Conservation (phyloP, 768 basidiomycete genomes). For the Hydnum rufescens region DNA sequence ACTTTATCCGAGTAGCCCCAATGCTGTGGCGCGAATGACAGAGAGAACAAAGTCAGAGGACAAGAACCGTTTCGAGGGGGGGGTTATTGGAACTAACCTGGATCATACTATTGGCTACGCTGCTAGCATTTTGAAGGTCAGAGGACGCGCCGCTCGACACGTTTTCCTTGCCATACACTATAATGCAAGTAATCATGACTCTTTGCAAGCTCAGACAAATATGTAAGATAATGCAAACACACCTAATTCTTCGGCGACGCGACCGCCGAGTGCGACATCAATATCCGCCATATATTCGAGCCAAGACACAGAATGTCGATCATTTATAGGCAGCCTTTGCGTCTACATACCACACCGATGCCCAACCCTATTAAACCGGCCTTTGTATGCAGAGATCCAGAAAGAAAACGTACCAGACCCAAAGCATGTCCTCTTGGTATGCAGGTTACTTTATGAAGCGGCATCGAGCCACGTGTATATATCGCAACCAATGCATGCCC, state of each 20-base stretch:
- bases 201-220: constrained; percentile 9
- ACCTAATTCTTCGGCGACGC: constrained; percentile 87
- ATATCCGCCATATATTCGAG: constrained; percentile 66
- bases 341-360: constrained; percentile 25
- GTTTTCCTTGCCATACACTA: constrained; percentile 74
- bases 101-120: constrained; percentile 71
- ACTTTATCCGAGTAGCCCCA: constrained; percentile 65
- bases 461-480: constrained; percentile 89
- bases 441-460: constrained; percentile 94
- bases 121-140: constrained; percentile 65
- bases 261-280: constrained; percentile 86
- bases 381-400: neutral
- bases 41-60: neutral
- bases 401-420: constrained; percentile 42
- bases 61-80: neutral
- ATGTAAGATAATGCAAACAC: too few species aligned
- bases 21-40: constrained; percentile 22
- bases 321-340: constrained; percentile 55
- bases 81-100: constrained; percentile 32
- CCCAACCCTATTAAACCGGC: constrained; percentile 5
- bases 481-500: constrained; percentile 90
- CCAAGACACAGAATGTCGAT: constrained; percentile 47
- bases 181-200: constrained; percentile 5
- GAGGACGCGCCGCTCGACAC: constrained; percentile 85
- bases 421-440: constrained; percentile 89